These are phyloP conservation scores for Kluyveromyces dobzhanskii DNA, from an alignment of 805 yeast species.

Conservation along the genomic window DNA sequence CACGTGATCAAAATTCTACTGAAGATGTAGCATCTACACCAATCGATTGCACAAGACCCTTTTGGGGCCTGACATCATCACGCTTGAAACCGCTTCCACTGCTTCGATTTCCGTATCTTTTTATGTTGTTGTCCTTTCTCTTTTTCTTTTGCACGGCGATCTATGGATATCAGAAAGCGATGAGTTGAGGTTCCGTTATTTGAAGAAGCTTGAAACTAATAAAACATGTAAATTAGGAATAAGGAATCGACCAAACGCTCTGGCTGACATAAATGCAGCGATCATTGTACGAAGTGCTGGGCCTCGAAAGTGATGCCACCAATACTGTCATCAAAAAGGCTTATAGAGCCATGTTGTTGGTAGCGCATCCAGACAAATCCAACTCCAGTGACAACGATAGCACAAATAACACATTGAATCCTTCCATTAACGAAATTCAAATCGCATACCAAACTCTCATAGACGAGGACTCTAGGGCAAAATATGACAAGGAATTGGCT, in stretches of 20 bases:
- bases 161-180: too few species aligned
- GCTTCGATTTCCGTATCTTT: too few species aligned
- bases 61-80: too few species aligned
- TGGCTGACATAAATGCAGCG: neutral
- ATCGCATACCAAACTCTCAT: slow-evolving; percentile 55
- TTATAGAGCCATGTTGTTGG: slow-evolving; percentile 51
- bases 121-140: too few species aligned
- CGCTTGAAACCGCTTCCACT: too few species aligned
- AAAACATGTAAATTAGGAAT: too few species aligned
- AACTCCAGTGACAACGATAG: neutral
- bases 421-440: slow-evolving; percentile 39
- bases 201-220: too few species aligned
- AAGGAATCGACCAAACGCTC: too few species aligned
- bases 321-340: slow-evolving; percentile 46
- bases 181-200: too few species aligned
- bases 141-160: too few species aligned
- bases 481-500: slow-evolving; percentile 46
- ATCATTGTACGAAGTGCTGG: slow-evolving; percentile 53
- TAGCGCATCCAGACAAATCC: slow-evolving; percentile 73
- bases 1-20: slow-evolving; percentile 1
- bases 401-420: neutral
- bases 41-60: too few species aligned
- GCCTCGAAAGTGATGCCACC: slow-evolving; percentile 34
- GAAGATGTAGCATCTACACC: too few species aligned
- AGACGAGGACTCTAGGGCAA: slow-evolving; percentile 31